Percentiles rank a stretch among this genome's conserved stretches.
phyloP scores from a whole-genome alignment of 2,329 filamentous ascomycete species.

The Falciphora oryzae region DNA sequence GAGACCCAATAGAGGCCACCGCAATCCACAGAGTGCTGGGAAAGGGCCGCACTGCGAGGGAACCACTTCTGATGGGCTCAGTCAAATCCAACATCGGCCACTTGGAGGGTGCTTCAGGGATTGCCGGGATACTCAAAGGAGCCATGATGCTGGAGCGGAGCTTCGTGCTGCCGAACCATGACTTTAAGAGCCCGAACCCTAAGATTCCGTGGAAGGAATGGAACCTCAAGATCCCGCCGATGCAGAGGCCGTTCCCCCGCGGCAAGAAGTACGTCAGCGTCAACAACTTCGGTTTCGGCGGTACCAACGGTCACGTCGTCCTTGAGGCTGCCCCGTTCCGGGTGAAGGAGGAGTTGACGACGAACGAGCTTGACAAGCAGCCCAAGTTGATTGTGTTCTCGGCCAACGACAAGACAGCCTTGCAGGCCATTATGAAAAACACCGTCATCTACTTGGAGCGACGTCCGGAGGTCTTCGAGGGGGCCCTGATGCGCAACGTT shows the following conservation, averaged over 20 bases:
- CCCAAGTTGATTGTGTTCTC: constrained; percentile 38
- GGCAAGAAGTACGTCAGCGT: constrained; percentile 45
- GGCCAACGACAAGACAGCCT: constrained; percentile 32
- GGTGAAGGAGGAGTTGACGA: constrained; percentile 26
- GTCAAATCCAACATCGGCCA: constrained; percentile 40
- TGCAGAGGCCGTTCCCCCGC: constrained; percentile 38
- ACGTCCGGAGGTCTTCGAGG: constrained; percentile 37
- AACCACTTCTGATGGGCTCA: constrained; percentile 28
- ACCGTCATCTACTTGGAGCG: constrained; percentile 36
- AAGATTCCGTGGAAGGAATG: constrained; percentile 44
- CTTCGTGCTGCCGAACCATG: constrained; percentile 43
- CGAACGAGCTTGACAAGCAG: constrained; percentile 18
- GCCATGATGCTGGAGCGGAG: constrained; percentile 44
- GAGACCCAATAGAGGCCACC: constrained; percentile 47
- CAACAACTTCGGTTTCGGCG: constrained; percentile 43
- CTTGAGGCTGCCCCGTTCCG: constrained; percentile 32
- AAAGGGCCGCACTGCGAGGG: constrained; percentile 18
- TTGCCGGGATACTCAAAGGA: constrained; percentile 46
- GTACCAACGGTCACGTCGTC: constrained; percentile 39
- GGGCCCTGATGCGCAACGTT: constrained; percentile 37
- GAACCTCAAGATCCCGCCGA: constrained; percentile 41
- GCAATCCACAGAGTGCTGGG: constrained; percentile 34
- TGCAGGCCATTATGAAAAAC: constrained; percentile 27
- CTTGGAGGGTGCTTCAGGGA: constrained; percentile 43
- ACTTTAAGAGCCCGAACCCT: constrained; percentile 43